These are phyloP conservation scores for Colletotrichum siamense DNA, from an alignment of 2,329 filamentous ascomycete species.

Conservation along the genomic window DNA sequence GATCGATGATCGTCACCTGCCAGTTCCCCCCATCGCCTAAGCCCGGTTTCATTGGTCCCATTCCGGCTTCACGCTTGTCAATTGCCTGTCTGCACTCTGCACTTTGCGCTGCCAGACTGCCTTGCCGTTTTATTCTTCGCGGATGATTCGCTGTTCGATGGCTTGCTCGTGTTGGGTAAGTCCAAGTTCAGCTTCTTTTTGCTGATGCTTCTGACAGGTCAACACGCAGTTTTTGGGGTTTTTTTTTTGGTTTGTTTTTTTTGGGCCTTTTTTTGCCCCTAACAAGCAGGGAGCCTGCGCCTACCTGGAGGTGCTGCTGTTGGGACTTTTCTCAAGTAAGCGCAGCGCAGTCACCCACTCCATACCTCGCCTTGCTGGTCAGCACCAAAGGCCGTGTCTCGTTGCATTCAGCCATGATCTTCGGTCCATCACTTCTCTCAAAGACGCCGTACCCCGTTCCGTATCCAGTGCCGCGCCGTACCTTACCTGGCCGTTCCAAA, in stretches of 20 bases:
- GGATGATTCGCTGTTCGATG: neutral
- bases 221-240: neutral
- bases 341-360: neutral
- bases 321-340: neutral
- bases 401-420: neutral
- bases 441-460: neutral
- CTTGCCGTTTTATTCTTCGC: neutral
- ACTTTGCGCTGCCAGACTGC: neutral
- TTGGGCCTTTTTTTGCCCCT: neutral
- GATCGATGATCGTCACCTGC: constrained; percentile 18
- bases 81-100: neutral
- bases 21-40: neutral
- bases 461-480: neutral
- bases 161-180: neutral
- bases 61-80: neutral
- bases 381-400: neutral
- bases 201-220: neutral
- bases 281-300: neutral
- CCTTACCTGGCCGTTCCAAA: neutral
- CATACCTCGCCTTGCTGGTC: neutral
- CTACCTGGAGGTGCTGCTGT: neutral
- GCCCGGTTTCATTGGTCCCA: constrained; percentile 4
- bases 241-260: too few relatives aligned
- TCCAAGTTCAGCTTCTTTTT: neutral
- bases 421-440: neutral